Percentiles rank a stretch among this genome's conserved stretches.
These are phyloP conservation scores for Dillenia suffruticosa DNA, from an alignment of 164 flowering plant genomes.

Conservation along the genomic window DNA sequence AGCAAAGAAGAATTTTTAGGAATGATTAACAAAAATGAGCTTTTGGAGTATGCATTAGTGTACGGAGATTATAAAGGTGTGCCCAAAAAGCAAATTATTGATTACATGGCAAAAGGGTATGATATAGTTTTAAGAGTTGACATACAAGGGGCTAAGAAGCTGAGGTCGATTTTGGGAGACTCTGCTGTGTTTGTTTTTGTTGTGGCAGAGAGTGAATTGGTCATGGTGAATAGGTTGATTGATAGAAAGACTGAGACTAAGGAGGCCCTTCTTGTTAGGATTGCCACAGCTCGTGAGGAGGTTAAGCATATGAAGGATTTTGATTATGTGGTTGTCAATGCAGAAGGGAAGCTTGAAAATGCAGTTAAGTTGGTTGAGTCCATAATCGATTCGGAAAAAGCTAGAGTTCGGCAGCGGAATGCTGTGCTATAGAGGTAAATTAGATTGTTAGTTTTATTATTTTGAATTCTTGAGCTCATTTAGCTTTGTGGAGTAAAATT, in stretches of 20 bases:
- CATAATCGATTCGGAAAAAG: constrained; percentile 88
- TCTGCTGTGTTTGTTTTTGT: constrained; percentile 77
- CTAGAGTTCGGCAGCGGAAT: constrained; percentile 58
- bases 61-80: constrained; percentile 97
- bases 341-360: constrained; percentile 63
- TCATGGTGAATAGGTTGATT: constrained; percentile 66
- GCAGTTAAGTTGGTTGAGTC: constrained; percentile 66
- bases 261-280: constrained; percentile 65
- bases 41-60: constrained; percentile 89
- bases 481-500: background rate
- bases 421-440: constrained; percentile 28
- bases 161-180: constrained; percentile 56
- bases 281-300: constrained; percentile 82
- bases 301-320: constrained; percentile 60
- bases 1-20: constrained; percentile 63
- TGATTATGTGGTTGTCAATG: constrained; percentile 92
- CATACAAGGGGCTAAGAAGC: constrained; percentile 78
- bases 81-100: constrained; percentile 80
- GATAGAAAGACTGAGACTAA: constrained; percentile 69
- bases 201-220: constrained; percentile 78
- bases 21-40: constrained; percentile 70
- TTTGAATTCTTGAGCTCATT: background rate
- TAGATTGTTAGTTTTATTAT: background rate
- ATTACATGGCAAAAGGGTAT: constrained; percentile 68
- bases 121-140: constrained; percentile 89